Evolutionary conservation across 352 stramenopile genomes (phyloP).

Genomic region (Phytophthora boehmeriae): DNA sequence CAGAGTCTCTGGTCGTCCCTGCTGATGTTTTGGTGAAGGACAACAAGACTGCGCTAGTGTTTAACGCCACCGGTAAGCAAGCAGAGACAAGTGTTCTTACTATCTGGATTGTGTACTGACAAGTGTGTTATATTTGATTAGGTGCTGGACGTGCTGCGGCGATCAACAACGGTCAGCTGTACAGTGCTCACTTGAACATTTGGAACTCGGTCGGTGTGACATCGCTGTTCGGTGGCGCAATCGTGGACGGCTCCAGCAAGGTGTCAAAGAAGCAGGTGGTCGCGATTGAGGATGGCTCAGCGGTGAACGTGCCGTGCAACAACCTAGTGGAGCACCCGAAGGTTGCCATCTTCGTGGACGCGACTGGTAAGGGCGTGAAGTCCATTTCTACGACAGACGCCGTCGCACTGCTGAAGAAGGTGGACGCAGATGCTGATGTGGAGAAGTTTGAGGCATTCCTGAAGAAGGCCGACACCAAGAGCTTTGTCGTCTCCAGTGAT

Average conservation of each 20-base stretch:
- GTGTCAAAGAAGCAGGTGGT: slow-evolving; percentile 70
- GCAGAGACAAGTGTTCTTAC: neutral
- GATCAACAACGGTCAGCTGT: slow-evolving; percentile 67
- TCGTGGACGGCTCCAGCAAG: slow-evolving; percentile 53
- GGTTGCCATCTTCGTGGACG: slow-evolving; percentile 71
- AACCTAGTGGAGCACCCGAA: slow-evolving; percentile 73
- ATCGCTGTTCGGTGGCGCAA: slow-evolving; percentile 71
- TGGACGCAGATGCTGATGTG: slow-evolving; percentile 50
- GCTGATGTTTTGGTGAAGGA: slow-evolving; percentile 64
- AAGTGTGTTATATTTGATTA: slow-evolving; percentile 9
- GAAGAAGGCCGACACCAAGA: slow-evolving; percentile 65
- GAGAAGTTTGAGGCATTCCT: slow-evolving; percentile 75
- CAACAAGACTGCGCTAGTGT: slow-evolving; percentile 72
- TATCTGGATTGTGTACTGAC: neutral
- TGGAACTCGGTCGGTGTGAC: slow-evolving; percentile 73
- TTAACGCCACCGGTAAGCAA: slow-evolving; percentile 57
- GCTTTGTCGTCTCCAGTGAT: slow-evolving; percentile 68
- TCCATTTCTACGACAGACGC: slow-evolving; percentile 62
- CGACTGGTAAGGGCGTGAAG: slow-evolving; percentile 62
- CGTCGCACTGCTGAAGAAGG: slow-evolving; percentile 49
- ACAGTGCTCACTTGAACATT: slow-evolving; percentile 73
- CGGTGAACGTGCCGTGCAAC: slow-evolving; percentile 79
- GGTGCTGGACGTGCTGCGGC: slow-evolving; percentile 56
- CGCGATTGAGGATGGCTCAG: slow-evolving; percentile 45
- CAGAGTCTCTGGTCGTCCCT: slow-evolving; percentile 59